phyloP scores from a whole-genome alignment of 2,329 filamentous ascomycete genomes.

The Sporothrix mexicana region DNA sequence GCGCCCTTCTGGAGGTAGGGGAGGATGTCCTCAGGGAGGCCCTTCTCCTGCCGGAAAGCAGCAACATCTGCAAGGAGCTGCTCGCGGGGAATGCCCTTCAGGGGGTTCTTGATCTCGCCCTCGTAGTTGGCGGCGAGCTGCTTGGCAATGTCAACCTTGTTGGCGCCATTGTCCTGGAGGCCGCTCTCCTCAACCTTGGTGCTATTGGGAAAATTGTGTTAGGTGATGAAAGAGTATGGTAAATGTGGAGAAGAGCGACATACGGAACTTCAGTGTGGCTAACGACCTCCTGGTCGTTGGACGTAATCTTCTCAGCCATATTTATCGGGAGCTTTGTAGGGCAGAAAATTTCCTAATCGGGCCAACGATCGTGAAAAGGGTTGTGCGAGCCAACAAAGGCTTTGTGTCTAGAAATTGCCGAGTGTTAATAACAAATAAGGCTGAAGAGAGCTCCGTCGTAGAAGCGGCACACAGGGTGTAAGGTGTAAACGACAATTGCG shows the following conservation, averaged over 20 bases:
- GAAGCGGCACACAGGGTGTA: neutral
- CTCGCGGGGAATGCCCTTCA: conserved; percentile 36
- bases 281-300: conserved; percentile 25
- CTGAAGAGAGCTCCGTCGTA: neutral
- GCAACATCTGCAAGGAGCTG: conserved; percentile 36
- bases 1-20: conserved; percentile 70
- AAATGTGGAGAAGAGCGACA: neutral
- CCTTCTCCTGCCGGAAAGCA: conserved; percentile 48
- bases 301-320: conserved; percentile 29
- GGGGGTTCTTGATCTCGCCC: conserved; percentile 36
- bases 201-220: neutral
- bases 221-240: neutral
- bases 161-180: neutral
- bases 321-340: neutral
- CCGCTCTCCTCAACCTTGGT: conserved; percentile 12
- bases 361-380: conserved; percentile 16
- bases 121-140: conserved; percentile 34
- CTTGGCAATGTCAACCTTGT: conserved; percentile 12
- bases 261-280: conserved; percentile 28
- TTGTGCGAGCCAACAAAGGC: conserved; percentile 8
- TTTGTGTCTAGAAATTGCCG: neutral
- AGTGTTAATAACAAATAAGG: neutral
- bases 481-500: neutral
- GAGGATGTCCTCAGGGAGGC: conserved; percentile 60
- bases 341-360: neutral